phyloP scores from a whole-genome alignment of 2,329 filamentous ascomycete species.

The Shiraia bambusicola region DNA sequence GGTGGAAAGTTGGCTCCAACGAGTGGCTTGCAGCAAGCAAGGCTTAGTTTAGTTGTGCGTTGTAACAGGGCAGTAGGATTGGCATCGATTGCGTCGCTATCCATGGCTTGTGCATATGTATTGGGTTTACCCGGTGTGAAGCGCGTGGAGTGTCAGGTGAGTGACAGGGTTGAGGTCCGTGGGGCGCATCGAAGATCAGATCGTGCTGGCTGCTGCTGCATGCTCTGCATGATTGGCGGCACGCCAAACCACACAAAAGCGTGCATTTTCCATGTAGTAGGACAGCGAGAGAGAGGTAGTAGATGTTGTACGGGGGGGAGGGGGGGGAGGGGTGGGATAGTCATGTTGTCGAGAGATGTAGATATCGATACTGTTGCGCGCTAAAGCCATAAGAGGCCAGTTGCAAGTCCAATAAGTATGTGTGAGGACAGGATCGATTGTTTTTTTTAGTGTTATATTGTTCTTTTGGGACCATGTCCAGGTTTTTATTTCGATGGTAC shows the following conservation, averaged over 20 bases:
- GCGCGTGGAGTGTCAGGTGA: slow-evolving; percentile 22
- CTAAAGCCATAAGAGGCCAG: slow-evolving; percentile 21
- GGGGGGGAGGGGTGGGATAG: no score
- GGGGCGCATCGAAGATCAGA: slow-evolving; percentile 27
- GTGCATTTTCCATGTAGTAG: slow-evolving; percentile 23
- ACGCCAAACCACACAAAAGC: slow-evolving; percentile 16
- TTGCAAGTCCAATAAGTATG: slow-evolving; percentile 21
- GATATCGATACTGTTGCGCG: slow-evolving; percentile 27
- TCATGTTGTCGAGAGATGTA: slow-evolving; percentile 12
- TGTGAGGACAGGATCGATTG: slow-evolving; percentile 12
- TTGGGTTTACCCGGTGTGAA: slow-evolving; percentile 22
- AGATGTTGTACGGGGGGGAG: no score
- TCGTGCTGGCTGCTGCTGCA: slow-evolving; percentile 25
- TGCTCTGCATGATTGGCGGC: slow-evolving; percentile 26
- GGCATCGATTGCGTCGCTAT: slow-evolving; percentile 14
- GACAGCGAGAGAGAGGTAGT: slow-evolving; percentile 12
- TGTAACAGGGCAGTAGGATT: slow-evolving; percentile 12
- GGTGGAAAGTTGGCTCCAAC: slow-evolving; percentile 9
- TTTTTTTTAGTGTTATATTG: no score
- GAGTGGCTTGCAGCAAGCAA: slow-evolving; percentile 18
- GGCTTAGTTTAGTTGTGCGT: no score
- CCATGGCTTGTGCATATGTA: slow-evolving; percentile 16
- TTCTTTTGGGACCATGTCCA: not conserved
- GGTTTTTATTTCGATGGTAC: slow-evolving; percentile 46
- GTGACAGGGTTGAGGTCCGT: slow-evolving; percentile 28